These are phyloP conservation scores for Populus hybrid DNA, from an alignment of 441 rosid species.

Conservation along the genomic window DNA sequence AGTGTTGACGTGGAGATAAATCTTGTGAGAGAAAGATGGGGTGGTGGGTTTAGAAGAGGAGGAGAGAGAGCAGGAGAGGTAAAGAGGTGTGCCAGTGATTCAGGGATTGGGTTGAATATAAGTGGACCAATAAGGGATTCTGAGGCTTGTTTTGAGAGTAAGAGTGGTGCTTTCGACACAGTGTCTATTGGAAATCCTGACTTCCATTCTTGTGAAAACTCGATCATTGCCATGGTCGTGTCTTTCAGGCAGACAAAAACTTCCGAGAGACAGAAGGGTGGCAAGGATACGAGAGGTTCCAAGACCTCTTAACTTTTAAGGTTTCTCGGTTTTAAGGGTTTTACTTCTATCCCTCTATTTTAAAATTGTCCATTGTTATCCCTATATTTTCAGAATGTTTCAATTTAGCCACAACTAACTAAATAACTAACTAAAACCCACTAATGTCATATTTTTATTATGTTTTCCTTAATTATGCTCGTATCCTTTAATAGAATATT, in stretches of 20 bases:
- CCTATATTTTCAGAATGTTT: neutral
- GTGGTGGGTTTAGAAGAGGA: slow-evolving; percentile 43
- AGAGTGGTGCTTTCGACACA: slow-evolving; percentile 36
- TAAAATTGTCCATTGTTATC: neutral
- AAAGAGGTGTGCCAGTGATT: slow-evolving; percentile 38
- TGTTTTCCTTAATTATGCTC: too few relatives aligned
- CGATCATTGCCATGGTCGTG: slow-evolving; percentile 20
- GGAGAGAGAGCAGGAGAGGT: slow-evolving; percentile 55
- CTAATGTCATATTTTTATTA: neutral
- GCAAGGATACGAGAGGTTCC: neutral
- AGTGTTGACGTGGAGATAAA: slow-evolving; percentile 41
- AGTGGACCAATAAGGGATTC: slow-evolving; percentile 39
- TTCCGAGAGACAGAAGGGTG: neutral
- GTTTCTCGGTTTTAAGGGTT: neutral
- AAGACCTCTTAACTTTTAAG: neutral
- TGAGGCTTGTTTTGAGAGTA: slow-evolving; percentile 31
- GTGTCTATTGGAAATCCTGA: slow-evolving; percentile 39
- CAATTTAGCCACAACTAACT: neutral
- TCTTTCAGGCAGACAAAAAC: neutral
- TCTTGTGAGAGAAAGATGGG: slow-evolving; percentile 43
- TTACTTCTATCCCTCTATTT: neutral
- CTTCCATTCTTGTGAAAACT: slow-evolving; percentile 50
- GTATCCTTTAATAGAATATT: too few relatives aligned
- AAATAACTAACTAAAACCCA: neutral
- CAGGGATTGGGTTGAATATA: slow-evolving; percentile 35